phyloP scores from a whole-genome alignment of 306 rosid genomes.

The Lupinus albus region DNA sequence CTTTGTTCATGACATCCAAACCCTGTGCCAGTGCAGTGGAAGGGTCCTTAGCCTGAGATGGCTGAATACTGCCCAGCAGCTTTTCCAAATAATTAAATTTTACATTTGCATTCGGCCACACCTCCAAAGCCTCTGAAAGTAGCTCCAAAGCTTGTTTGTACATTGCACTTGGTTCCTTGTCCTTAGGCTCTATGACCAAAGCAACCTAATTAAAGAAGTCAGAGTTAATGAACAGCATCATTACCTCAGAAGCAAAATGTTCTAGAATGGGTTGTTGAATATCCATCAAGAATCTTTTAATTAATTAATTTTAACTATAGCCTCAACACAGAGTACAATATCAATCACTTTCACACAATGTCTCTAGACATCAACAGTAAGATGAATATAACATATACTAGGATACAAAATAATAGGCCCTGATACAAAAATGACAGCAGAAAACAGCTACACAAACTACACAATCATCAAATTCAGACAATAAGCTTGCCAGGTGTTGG shows the following conservation, averaged over 20 bases:
- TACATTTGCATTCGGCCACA: conserved; percentile 97
- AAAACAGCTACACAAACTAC: background rate
- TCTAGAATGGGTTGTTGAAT: conserved; percentile 7
- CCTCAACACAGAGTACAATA: conserved; percentile 5
- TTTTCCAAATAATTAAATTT: conserved; percentile 94
- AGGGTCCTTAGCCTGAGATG: conserved; percentile 98
- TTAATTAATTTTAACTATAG: conserved; percentile 20
- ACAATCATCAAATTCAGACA: conserved; percentile 31
- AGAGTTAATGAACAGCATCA: conserved; percentile 27
- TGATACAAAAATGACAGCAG: conserved; percentile 15
- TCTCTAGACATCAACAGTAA: conserved; percentile 17
- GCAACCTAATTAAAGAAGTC: conserved; percentile 73
- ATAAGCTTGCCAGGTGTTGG: background rate
- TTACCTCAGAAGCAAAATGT: background rate
- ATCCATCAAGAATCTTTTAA: conserved; percentile 27
- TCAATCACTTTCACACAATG: conserved; percentile 22
- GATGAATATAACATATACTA: conserved; percentile 22
- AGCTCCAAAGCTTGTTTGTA: conserved; percentile 96
- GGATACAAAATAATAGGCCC: conserved; percentile 26
- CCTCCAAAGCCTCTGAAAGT: conserved; percentile 96
- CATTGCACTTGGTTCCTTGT: conserved; percentile 91
- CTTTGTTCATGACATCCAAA: conserved; percentile 98
- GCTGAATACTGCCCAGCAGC: conserved; percentile 94
- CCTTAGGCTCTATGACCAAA: conserved; percentile 97
- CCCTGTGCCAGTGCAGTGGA: conserved; percentile 98